A percentile compares a stretch with the other conserved stretches of the same genome.
These are phyloP conservation scores for Serendipita sp. DNA, from an alignment of 768 basidiomycete species.

Conservation along the genomic window DNA sequence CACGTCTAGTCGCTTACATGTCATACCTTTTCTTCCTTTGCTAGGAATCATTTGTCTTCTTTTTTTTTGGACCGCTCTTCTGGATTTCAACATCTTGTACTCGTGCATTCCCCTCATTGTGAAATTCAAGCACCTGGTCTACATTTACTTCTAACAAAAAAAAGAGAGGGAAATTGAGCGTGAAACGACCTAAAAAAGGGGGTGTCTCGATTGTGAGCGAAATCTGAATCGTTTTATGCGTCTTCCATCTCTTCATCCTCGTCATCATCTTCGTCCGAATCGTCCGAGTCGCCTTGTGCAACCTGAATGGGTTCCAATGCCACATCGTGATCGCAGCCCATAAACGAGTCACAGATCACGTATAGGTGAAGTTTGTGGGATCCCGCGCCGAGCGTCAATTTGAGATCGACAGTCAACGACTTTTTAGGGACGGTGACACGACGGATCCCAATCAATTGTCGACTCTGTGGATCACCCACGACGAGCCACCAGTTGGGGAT, in stretches of 20 bases:
- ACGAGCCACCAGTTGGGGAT: slow-evolving; percentile 97
- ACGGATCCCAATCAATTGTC: slow-evolving; percentile 73
- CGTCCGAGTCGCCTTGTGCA: slow-evolving; percentile 78
- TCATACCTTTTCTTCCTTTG: too few species aligned
- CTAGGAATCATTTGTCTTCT: too few species aligned
- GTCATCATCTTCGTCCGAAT: slow-evolving; percentile 52
- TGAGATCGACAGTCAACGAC: slow-evolving; percentile 65
- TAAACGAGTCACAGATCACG: slow-evolving; percentile 84
- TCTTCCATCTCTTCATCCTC: slow-evolving; percentile 9
- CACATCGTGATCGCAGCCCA: slow-evolving; percentile 87
- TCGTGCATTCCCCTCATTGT: too few species aligned
- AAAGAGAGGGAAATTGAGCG: too few species aligned
- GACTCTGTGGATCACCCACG: slow-evolving; percentile 65
- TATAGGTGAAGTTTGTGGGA: slow-evolving; percentile 68
- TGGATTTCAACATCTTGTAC: too few species aligned
- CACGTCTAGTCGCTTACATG: too few species aligned
- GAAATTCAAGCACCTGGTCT: too few species aligned
- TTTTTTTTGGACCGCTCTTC: too few species aligned
- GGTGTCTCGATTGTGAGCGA: not conserved
- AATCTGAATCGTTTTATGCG: not conserved
- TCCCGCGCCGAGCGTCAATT: slow-evolving; percentile 78
- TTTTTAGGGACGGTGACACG: slow-evolving; percentile 62
- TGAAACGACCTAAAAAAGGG: not conserved
- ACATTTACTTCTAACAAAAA: too few species aligned
- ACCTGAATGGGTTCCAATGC: slow-evolving; percentile 68